Evolutionary conservation across 2,329 filamentous ascomycete species (phyloP), one percentile per base, ranked within the genome.

Genomic region (Geosmithia flava): DNA sequence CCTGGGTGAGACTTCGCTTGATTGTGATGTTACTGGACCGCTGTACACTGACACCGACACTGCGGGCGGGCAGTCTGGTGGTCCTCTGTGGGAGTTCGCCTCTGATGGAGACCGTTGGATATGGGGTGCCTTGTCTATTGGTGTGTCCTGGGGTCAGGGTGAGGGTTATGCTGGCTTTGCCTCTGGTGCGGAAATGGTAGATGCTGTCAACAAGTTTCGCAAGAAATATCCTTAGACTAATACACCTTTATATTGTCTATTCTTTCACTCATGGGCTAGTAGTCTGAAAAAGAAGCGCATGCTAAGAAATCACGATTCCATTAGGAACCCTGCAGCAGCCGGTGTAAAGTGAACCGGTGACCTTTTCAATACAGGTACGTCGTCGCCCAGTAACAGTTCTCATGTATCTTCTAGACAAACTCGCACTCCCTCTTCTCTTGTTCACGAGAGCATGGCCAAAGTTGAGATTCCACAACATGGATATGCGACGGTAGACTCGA

Each of bases 61-160:
- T 0, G 46, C 47, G 10, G 51, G 49, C 20, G 51, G 51, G 3
- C 51, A 53, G 47, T 53, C 51, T 2, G 51, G 51, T 17, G 50
- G 50, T 15, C 48, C 50, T 5, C 41, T 44, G 27, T 52, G 50
- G 50, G 46, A 50, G 49, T 15, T 45, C 10, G 48, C 46, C 10
- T 27, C 40, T 7, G 37, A 50, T 19, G 45, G 45, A 8, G 29
- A 50, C 43, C 42, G 49, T 8, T 50, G 46, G 46, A 50, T 50
- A 20, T 50, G 49, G 49, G 49, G 49, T 7, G 27, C 49, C 11
- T 42, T 50, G 30, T 50, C 49, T n/a, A 48, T 50, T 17, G 46
- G 48, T 5, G 46, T 50, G 7, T 37, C 27, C 3, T 47, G 43
- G 30, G 49, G 49, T 16, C 20, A 45, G 4, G 45, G 49, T 27